phyloP scores from a whole-genome alignment of 345 rosid species.

The Trapa bicornis region DNA sequence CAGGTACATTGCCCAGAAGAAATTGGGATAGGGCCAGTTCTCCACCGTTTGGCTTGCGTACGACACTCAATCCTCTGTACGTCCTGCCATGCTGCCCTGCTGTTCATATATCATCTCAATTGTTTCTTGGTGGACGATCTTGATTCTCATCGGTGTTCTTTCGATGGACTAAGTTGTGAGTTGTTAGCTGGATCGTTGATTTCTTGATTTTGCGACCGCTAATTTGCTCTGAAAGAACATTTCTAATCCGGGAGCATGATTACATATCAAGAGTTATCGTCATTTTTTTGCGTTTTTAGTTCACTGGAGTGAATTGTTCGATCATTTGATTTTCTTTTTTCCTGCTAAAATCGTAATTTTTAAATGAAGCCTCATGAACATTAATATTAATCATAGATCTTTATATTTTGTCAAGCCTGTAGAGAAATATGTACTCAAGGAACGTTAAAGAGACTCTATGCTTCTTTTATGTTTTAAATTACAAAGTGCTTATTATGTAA shows the following conservation, averaged over 20 bases:
- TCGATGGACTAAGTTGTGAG: slow-evolving; percentile 3
- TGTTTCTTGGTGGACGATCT: neutral
- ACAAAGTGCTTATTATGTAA: no score
- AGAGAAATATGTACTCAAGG: no score
- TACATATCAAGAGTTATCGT: neutral
- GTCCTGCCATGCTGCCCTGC: slow-evolving; percentile 1
- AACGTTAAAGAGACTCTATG: no score
- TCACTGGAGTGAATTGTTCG: neutral
- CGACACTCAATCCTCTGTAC: slow-evolving; percentile 67
- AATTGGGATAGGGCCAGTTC: slow-evolving; percentile 99
- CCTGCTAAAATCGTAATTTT: neutral
- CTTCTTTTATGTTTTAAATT: no score
- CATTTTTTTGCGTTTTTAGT: neutral
- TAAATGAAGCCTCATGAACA: neutral
- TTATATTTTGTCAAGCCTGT: no score
- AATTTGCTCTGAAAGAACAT: neutral
- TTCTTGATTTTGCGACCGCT: neutral
- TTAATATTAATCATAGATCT: no score
- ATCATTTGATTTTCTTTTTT: neutral
- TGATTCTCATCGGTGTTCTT: neutral
- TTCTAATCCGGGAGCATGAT: neutral
- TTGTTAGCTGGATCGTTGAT: neutral
- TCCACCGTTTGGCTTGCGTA: slow-evolving; percentile 99
- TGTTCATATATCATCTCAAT: neutral
- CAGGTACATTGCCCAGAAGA: slow-evolving; percentile 86